Evolutionary conservation across 768 basidiomycete species (phyloP).

Genomic region (Galerina marginata): DNA sequence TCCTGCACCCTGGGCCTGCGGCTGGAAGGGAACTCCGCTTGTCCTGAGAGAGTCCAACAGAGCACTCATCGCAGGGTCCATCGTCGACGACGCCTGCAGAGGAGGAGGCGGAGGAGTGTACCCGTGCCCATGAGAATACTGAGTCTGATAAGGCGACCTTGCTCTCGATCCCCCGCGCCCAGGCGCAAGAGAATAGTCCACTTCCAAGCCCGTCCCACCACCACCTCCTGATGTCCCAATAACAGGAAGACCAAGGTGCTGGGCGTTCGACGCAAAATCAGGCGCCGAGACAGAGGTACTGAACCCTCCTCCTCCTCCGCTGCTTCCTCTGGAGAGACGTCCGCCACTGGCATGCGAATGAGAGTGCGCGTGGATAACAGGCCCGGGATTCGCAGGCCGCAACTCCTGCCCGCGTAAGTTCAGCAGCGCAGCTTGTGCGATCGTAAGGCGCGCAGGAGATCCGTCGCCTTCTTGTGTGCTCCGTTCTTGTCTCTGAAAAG

Average conservation of each 20-base stretch:
- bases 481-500: conserved; percentile 64
- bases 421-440: conserved; percentile 78
- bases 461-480: conserved; percentile 62
- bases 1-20: background rate
- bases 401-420: conserved; percentile 75
- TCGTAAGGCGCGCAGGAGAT: conserved; percentile 69
- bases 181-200: conserved; percentile 46
- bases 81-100: conserved; percentile 15
- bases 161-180: conserved; percentile 24
- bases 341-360: too few species aligned
- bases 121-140: conserved; percentile 18
- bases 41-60: conserved; percentile 41
- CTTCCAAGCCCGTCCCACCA: conserved; percentile 27
- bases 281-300: conserved; percentile 23
- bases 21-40: conserved; percentile 27
- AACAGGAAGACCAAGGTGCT: conserved; percentile 19
- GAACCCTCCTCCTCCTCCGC: conserved; percentile 18
- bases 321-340: background rate
- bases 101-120: conserved; percentile 2
- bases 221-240: conserved; percentile 17
- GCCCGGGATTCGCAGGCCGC: conserved; percentile 25
- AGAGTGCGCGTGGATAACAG: conserved; percentile 28
- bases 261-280: conserved; percentile 30
- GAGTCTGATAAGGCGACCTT: conserved; percentile 24
- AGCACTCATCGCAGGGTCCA: conserved; percentile 44